Conservation (phyloP, 768 basidiomycete species). For the Trametes gibbosa region DNA sequence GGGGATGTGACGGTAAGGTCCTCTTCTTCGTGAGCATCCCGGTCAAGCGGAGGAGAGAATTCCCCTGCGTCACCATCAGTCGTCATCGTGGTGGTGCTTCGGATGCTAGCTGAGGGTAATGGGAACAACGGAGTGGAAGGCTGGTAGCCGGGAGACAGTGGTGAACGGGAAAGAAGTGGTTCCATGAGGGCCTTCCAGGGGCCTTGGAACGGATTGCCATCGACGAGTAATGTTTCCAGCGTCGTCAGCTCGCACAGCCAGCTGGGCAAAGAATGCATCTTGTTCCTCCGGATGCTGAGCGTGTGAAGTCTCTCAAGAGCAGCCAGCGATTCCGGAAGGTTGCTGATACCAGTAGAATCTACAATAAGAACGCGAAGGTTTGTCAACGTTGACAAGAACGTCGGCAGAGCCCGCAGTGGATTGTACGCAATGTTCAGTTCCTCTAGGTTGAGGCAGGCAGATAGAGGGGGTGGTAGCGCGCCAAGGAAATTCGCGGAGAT, state of each 20-base stretch:
- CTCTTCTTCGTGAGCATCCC: conserved; percentile 51
- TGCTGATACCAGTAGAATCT: conserved; percentile 82
- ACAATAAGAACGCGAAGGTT: conserved; percentile 87
- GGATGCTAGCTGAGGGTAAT: conserved; percentile 44
- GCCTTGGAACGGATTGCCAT: conserved; percentile 93
- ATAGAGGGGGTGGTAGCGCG: conserved; percentile 79
- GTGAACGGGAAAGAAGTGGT: conserved; percentile 68
- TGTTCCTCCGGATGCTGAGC: conserved; percentile 85
- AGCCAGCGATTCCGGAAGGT: conserved; percentile 71
- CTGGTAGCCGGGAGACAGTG: conserved; percentile 60
- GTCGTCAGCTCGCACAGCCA: conserved; percentile 90
- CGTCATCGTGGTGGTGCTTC: conserved; percentile 43
- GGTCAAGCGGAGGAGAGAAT: conserved; percentile 42
- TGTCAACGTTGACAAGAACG: conserved; percentile 74
- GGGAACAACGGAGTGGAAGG: conserved; percentile 64
- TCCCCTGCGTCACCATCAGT: conserved; percentile 48
- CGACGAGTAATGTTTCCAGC: conserved; percentile 86
- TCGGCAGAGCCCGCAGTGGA: conserved; percentile 86
- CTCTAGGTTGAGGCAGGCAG: conserved; percentile 78
- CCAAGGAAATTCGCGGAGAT: conserved; percentile 86
- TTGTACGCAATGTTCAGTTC: conserved; percentile 94
- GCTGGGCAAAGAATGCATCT: conserved; percentile 83
- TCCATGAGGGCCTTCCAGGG: conserved; percentile 90
- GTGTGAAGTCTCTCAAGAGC: conserved; percentile 83
- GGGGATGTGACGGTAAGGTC: conserved; percentile 66